Conservation (phyloP, 306 rosid genomes). For the Betula pendula region DNA sequence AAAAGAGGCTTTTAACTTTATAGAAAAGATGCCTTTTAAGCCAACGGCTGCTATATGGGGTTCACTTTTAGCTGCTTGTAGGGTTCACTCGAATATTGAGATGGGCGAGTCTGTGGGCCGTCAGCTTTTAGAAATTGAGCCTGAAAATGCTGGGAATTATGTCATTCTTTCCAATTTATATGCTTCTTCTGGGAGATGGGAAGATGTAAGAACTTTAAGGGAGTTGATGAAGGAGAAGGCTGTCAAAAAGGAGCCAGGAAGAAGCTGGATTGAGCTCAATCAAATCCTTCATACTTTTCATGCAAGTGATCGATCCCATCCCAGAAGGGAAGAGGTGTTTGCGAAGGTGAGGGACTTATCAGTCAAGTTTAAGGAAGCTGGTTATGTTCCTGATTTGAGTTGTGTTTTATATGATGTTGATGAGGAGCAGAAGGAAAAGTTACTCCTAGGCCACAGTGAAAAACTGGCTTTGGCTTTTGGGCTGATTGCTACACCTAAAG, state of each 20-base stretch:
- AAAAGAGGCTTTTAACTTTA: slow-evolving; percentile 64
- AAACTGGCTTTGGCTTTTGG: slow-evolving; percentile 82
- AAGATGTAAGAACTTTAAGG: slow-evolving; percentile 64
- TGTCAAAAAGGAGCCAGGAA: slow-evolving; percentile 76
- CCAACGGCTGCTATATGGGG: slow-evolving; percentile 89
- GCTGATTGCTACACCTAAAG: slow-evolving; percentile 57
- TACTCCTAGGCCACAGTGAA: slow-evolving; percentile 79
- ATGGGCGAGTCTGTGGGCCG: slow-evolving; percentile 68
- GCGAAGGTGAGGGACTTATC: slow-evolving; percentile 64
- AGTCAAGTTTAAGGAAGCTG: slow-evolving; percentile 63
- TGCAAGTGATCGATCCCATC: slow-evolving; percentile 78
- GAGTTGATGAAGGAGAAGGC: slow-evolving; percentile 64
- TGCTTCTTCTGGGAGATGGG: slow-evolving; percentile 92
- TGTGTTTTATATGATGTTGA: slow-evolving; percentile 82
- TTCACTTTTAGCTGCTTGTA: slow-evolving; percentile 80
- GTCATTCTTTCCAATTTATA: slow-evolving; percentile 82
- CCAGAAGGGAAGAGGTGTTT: slow-evolving; percentile 72
- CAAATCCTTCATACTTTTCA: slow-evolving; percentile 77
- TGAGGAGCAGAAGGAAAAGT: slow-evolving; percentile 89
- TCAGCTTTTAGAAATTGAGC: slow-evolving; percentile 70
- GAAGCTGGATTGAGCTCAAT: slow-evolving; percentile 82
- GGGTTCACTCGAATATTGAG: slow-evolving; percentile 64
- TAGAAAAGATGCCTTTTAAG: slow-evolving; percentile 57
- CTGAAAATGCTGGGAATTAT: slow-evolving; percentile 83
- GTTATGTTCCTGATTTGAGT: slow-evolving; percentile 75